These are phyloP conservation scores for Coniochaeta pulveracea DNA, from an alignment of 2,329 filamentous ascomycete genomes.

Conservation along the genomic window DNA sequence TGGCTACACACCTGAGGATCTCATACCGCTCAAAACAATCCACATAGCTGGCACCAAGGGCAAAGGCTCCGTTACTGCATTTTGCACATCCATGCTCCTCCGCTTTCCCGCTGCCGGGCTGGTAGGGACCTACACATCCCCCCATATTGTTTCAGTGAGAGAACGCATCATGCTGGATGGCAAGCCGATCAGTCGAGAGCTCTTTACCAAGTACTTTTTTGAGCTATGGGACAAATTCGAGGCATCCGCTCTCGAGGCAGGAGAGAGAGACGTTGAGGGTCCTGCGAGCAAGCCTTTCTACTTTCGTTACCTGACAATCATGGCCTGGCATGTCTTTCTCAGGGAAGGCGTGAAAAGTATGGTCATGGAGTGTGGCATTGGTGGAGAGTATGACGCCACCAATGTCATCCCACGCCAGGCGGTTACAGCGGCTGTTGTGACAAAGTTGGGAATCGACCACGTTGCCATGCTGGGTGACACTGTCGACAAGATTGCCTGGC, in stretches of 20 bases:
- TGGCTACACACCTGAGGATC: slow-evolving; percentile 47
- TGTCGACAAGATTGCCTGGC: slow-evolving; percentile 58
- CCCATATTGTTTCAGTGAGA: slow-evolving; percentile 55
- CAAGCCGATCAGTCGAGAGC: slow-evolving; percentile 39
- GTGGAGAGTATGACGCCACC: slow-evolving; percentile 58
- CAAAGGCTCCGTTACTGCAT: slow-evolving; percentile 81
- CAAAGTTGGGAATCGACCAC: slow-evolving; percentile 55
- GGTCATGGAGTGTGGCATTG: slow-evolving; percentile 56
- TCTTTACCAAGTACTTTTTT: slow-evolving; percentile 57
- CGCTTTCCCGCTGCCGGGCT: neutral
- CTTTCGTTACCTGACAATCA: slow-evolving; percentile 51
- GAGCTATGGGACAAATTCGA: slow-evolving; percentile 51
- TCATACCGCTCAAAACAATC: slow-evolving; percentile 22
- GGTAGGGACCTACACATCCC: slow-evolving; percentile 36
- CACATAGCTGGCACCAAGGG: slow-evolving; percentile 93
- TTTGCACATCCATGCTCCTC: slow-evolving; percentile 63
- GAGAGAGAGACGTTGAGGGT: slow-evolving; percentile 18
- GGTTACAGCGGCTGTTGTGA: slow-evolving; percentile 28
- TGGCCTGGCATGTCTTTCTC: slow-evolving; percentile 57
- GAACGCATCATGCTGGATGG: slow-evolving; percentile 57
- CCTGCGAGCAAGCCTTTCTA: slow-evolving; percentile 38
- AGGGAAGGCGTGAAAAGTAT: slow-evolving; percentile 49
- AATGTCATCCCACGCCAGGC: slow-evolving; percentile 25
- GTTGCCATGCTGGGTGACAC: slow-evolving; percentile 50
- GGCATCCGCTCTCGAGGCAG: slow-evolving; percentile 9